phyloP scores from a whole-genome alignment of 768 basidiomycete genomes.

The Mrakia hoshinonis region DNA sequence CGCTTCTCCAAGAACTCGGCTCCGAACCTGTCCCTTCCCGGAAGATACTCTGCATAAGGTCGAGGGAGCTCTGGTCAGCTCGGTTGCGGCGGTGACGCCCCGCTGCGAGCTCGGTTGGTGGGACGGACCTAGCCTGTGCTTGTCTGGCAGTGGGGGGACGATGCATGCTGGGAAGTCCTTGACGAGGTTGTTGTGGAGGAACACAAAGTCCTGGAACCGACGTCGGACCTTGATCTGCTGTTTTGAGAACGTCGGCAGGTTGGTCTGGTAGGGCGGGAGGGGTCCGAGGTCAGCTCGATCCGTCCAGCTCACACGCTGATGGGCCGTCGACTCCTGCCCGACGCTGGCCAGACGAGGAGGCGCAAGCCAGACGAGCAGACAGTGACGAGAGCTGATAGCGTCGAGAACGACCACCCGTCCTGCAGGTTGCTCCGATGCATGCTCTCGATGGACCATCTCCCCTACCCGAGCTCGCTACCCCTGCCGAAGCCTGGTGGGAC shows the following conservation, averaged over 20 bases:
- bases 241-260: constrained; percentile 73
- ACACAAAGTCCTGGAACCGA: constrained; percentile 94
- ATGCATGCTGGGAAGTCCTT: constrained; percentile 95
- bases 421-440: not conserved
- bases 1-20: constrained; percentile 94
- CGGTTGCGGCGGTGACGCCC: not conserved
- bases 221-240: constrained; percentile 61
- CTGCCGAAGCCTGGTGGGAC: not conserved
- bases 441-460: too few relatives aligned
- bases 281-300: not conserved
- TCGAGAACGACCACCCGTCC: not conserved
- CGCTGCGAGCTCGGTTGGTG: not conserved
- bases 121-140: constrained; percentile 80
- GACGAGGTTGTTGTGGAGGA: constrained; percentile 75
- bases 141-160: constrained; percentile 92
- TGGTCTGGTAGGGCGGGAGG: constrained; percentile 54
- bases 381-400: not conserved
- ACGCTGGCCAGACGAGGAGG: too few relatives aligned
- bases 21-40: constrained; percentile 84
- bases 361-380: not conserved
- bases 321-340: too few relatives aligned
- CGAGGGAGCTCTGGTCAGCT: not conserved
- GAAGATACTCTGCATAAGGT: constrained; percentile 70
- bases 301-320: not conserved
- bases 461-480: not conserved